Percentiles rank a stretch among this genome's conserved stretches.
Evolutionary conservation across 2,329 filamentous ascomycete species (phyloP).

Genomic region (Madurella mycetomatis): DNA sequence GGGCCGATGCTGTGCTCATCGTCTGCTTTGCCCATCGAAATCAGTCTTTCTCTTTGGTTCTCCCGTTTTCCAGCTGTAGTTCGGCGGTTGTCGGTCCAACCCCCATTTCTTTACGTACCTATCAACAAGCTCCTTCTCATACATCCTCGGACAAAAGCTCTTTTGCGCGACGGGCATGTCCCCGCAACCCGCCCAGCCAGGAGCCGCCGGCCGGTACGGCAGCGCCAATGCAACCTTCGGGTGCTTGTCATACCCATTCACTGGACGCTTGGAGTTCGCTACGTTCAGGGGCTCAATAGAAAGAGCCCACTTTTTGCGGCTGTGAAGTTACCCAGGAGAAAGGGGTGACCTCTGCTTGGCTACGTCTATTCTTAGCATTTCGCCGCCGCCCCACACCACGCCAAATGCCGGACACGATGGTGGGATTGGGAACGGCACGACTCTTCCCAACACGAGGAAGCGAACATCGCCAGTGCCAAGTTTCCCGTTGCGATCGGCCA

Average conservation of each 20-base stretch:
- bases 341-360: slow-evolving; percentile 4
- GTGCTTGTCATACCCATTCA: neutral
- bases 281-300: neutral
- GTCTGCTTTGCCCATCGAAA: neutral
- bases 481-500: no score
- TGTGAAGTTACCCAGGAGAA: slow-evolving; percentile 12
- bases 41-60: neutral
- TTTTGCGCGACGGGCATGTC: neutral
- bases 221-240: neutral
- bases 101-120: no score
- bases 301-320: slow-evolving; percentile 19
- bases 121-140: neutral
- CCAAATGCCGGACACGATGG: slow-evolving; percentile 12
- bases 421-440: neutral
- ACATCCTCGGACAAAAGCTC: neutral
- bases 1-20: slow-evolving; percentile 1
- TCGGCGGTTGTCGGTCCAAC: neutral
- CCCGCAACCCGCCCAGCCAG: neutral
- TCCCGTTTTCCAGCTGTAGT: neutral
- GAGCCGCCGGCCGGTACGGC: neutral
- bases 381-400: slow-evolving; percentile 5
- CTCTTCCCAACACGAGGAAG: neutral
- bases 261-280: neutral
- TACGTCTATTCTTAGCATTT: slow-evolving; percentile 18
- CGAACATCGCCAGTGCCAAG: no score